A percentile compares a stretch with the other conserved stretches of the same genome.
Conservation (phyloP, 164 flowering plant genomes). For the Annona squamosa region DNA sequence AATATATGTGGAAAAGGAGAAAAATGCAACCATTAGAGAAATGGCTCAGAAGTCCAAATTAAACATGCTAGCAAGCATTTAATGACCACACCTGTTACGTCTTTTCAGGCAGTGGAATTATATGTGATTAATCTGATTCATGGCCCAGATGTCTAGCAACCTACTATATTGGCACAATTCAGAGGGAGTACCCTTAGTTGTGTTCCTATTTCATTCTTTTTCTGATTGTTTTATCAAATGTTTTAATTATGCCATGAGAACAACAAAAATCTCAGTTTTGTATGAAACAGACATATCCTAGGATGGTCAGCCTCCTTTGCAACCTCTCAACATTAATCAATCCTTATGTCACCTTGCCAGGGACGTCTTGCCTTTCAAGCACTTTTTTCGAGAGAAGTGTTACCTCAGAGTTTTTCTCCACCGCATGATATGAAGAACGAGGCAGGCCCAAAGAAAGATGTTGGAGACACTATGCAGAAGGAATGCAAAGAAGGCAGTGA, state of each 20-base stretch:
- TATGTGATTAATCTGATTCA: neutral
- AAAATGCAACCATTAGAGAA: neutral
- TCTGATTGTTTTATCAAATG: neutral
- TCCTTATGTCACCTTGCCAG: slow-evolving; percentile 30
- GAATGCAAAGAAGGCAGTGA: slow-evolving; percentile 20
- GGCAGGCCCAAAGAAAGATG: slow-evolving; percentile 15
- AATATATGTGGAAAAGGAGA: neutral
- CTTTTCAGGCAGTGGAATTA: neutral
- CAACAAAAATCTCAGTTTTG: no score
- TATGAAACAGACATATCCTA: no score
- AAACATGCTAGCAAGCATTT: neutral
- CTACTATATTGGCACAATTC: neutral
- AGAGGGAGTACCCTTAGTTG: neutral
- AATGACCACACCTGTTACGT: neutral
- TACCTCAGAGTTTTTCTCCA: slow-evolving; percentile 92
- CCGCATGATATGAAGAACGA: slow-evolving; percentile 29
- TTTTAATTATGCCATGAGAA: no score
- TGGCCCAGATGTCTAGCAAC: neutral
- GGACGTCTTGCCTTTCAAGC: slow-evolving; percentile 92
- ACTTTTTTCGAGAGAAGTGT: slow-evolving; percentile 61
- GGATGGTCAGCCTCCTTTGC: no score
- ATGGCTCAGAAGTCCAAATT: neutral
- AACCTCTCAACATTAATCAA: slow-evolving; percentile 3
- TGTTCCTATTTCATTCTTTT: neutral
- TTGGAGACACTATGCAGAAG: slow-evolving; percentile 19